A percentile compares a stretch with the other conserved stretches of the same genome.
phyloP scores from a whole-genome alignment of 179 eudicot species.

The Drosera spatulata region DNA sequence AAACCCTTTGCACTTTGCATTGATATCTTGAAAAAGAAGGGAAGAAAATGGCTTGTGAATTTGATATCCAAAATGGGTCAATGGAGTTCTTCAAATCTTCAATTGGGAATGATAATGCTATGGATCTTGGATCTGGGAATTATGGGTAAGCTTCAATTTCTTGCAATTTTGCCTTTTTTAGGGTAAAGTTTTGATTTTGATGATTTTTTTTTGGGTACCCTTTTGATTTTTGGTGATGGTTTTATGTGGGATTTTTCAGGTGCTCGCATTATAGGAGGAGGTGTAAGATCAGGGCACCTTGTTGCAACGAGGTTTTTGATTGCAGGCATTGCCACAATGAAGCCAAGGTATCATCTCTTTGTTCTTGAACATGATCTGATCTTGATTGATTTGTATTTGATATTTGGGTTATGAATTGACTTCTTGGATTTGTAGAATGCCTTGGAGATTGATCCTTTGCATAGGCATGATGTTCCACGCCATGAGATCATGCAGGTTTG shows the following conservation, averaged over 20 bases:
- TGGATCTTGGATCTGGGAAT: conserved; percentile 16
- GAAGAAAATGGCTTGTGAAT: conserved; percentile 12
- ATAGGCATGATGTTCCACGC: no score
- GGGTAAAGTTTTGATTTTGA: not conserved
- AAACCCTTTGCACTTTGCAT: not conserved
- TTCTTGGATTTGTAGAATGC: no score
- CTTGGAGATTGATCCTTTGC: no score
- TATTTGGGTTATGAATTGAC: no score
- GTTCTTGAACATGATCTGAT: not conserved
- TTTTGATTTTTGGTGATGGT: conserved; percentile 1
- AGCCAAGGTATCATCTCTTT: conserved; percentile 16
- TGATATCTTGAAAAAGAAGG: not conserved
- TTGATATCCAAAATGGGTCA: conserved; percentile 12
- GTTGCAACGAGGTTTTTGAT: conserved; percentile 29
- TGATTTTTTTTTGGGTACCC: not conserved
- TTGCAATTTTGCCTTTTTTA: not conserved
- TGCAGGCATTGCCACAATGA: conserved; percentile 43
- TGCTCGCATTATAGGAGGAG: conserved; percentile 32
- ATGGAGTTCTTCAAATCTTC: conserved; percentile 2
- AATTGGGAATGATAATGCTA: conserved; percentile 3
- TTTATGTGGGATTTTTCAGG: conserved; percentile 8
- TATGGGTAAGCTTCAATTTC: conserved; percentile 18
- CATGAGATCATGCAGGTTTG: no score
- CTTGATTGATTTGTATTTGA: not conserved
- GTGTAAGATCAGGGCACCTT: conserved; percentile 35